Evolutionary conservation across 306 rosid species (phyloP).

Genomic region (Rosa lucieae): DNA sequence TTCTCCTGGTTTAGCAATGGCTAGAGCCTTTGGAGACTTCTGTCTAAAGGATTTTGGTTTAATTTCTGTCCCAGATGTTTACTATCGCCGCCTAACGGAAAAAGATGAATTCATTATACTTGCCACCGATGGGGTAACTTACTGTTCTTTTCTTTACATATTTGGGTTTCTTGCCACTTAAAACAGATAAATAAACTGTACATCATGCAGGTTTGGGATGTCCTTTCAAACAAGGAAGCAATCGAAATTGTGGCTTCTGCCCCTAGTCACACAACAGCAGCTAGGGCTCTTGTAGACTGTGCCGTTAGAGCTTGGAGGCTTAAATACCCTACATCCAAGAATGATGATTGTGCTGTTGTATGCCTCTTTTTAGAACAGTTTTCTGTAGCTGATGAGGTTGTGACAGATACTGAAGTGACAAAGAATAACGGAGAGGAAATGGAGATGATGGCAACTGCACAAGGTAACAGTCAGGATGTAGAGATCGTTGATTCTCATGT

Average conservation of each 20-base stretch:
- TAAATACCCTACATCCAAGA: constrained; percentile 60
- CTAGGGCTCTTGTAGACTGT: constrained; percentile 56
- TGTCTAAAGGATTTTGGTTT: constrained; percentile 62
- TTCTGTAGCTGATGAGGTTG: constrained; percentile 14
- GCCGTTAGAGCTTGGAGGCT: constrained; percentile 57
- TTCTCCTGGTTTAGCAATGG: constrained; percentile 65
- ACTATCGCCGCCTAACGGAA: constrained; percentile 37
- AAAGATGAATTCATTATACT: constrained; percentile 53
- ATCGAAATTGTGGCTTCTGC: constrained; percentile 58
- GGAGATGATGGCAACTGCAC: constrained; percentile 23
- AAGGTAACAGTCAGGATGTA: constrained; percentile 1
- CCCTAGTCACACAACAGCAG: constrained; percentile 46
- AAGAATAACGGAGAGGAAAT: constrained; percentile 14
- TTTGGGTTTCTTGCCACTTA: constrained; percentile 1
- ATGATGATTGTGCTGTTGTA: constrained; percentile 59
- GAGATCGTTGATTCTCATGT: constrained; percentile 17
- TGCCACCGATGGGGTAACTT: constrained; percentile 58
- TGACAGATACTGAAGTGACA: constrained; percentile 13
- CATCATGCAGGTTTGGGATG: constrained; percentile 54
- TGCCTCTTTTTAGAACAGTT: constrained; percentile 48
- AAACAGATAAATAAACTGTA: neutral
- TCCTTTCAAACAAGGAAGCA: constrained; percentile 56
- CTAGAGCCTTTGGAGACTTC: constrained; percentile 62
- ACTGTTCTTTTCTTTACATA: constrained; percentile 11
- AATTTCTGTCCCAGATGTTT: constrained; percentile 53